These are phyloP conservation scores for Gossypium thurberi DNA, from an alignment of 345 rosid genomes.

Conservation along the genomic window DNA sequence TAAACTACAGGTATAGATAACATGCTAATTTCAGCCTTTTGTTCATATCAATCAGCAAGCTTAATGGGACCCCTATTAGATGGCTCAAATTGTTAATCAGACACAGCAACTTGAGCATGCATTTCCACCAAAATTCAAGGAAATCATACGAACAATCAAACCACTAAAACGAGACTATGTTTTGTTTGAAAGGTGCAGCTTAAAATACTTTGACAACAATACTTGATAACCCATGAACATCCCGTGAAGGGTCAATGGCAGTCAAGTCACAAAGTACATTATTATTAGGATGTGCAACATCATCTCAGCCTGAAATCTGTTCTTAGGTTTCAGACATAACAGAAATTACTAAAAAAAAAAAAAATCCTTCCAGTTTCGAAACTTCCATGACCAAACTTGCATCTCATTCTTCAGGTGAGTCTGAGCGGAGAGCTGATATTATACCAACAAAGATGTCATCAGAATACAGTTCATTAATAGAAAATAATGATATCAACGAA, in stretches of 20 bases:
- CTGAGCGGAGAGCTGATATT: slow-evolving; percentile 4
- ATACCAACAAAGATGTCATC: not conserved
- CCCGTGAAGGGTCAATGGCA: not conserved
- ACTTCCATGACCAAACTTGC: not conserved
- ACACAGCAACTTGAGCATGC: not conserved
- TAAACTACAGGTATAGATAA: no score
- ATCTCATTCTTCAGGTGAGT: slow-evolving; percentile 1
- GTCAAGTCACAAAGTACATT: not conserved
- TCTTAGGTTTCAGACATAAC: not conserved
- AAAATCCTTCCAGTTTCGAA: not conserved
- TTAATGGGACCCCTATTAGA: not conserved
- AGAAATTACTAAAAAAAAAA: not conserved
- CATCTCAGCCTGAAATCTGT: not conserved
- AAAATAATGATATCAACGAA: not conserved
- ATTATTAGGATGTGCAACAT: not conserved
- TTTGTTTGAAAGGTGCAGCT: not conserved
- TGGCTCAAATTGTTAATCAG: no score
- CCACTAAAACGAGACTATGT: not conserved
- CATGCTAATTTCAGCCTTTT: not conserved
- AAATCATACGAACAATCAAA: not conserved
- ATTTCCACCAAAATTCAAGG: not conserved
- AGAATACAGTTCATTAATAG: not conserved
- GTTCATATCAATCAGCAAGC: not conserved
- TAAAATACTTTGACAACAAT: not conserved
- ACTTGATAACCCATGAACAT: not conserved